A percentile compares a stretch with the other conserved stretches of the same genome.
phyloP scores from a whole-genome alignment of 1,139 yeast species.

The Blastobotrys proliferans region DNA sequence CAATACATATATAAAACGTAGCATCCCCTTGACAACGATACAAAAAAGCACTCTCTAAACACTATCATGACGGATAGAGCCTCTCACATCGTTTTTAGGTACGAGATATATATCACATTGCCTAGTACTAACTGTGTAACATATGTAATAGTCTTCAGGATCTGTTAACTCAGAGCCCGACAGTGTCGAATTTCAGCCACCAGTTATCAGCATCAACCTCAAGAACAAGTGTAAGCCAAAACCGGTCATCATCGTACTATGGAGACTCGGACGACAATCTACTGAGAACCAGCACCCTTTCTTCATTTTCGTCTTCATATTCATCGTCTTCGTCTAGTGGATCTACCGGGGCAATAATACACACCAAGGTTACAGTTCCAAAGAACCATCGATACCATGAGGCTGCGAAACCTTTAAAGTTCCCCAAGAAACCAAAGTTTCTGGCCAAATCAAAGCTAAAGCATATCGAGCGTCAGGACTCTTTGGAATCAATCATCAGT shows the following conservation, averaged over 20 bases:
- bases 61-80: too few relatives aligned
- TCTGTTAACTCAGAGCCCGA: conserved; percentile 14
- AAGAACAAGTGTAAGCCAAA: not conserved
- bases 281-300: not conserved
- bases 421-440: conserved; percentile 8
- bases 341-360: conserved; percentile 2
- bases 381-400: not conserved
- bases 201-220: not conserved
- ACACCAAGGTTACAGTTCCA: conserved; percentile 8
- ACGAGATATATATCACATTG: not conserved
- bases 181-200: conserved; percentile 12
- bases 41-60: too few relatives aligned
- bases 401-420: conserved; percentile 8
- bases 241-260: not conserved
- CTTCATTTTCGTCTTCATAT: not conserved
- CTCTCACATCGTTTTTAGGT: conserved; percentile 9
- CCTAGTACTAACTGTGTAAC: too few relatives aligned
- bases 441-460: conserved; percentile 8
- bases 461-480: not conserved
- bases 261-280: not conserved
- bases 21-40: too few relatives aligned
- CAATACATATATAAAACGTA: too few relatives aligned
- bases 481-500: not conserved
- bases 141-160: conserved; percentile 14
- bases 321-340: not conserved